Base-by-base conservation (phyloP, 23 red algal species). In the Chondrus crispus region DNA sequence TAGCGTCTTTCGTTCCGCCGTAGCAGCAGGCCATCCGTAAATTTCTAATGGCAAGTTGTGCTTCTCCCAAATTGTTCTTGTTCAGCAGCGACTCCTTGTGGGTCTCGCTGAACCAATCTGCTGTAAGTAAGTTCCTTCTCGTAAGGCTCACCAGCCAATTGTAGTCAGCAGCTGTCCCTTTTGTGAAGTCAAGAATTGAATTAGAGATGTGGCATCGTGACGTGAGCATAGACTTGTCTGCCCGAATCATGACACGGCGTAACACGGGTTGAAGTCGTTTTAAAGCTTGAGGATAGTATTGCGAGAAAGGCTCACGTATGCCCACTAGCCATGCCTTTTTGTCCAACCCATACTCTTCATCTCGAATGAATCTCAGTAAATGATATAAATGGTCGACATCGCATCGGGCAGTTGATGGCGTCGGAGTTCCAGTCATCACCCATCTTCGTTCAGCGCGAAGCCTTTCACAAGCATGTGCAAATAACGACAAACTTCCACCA, bases 341-440 rank as follows among this genome's bases (percentile, higher is more conserved):
- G 22, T 89, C 81, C 18, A 87, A 36, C 19, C 88, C 96, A 53
- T 94, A 95, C 44, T 85, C 74, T 28, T 91, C 86, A 13, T 95
- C 91, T 44, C 89, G 74, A 58, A 95, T 74, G 79, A 98, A 98
- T 18, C 57, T 79, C 10, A 96, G 66, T 32, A 99, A 81, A 19
- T 94, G 92, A 40, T 87, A 58, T 80, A 98, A 83, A 78, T 93
- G 80, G 46, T 92, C 82, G 52, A 95, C 42, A 60, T 95, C 93
- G 26, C 84, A 62, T n/a, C 53, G 50, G 2, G 71, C 62, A 29
- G 87, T 73, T 40, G 51, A 81, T 22, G 97, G 90, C 20, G 94
- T 94, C 19, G 97, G 97, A 37, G 97, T 99, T 33, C 97, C 97
- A 35, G 97, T 99, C 94, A 99, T 91, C n/a, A 99, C 91, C 97